These are phyloP conservation scores for Globisporangium alternatum DNA, from an alignment of 352 stramenopile genomes.

Conservation along the genomic window DNA sequence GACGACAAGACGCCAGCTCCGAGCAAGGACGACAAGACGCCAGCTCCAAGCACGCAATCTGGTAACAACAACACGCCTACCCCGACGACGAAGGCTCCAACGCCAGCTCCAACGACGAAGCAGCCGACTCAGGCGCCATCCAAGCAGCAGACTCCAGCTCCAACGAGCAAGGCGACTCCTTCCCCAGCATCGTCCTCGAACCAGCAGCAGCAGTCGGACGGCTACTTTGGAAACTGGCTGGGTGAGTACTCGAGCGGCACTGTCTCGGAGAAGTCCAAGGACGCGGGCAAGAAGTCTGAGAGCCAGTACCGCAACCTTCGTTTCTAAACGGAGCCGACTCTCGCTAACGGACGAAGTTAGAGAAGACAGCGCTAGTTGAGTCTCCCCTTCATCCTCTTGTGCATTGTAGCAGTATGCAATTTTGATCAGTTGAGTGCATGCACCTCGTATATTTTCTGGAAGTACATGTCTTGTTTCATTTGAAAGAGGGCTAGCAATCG, in stretches of 20 bases:
- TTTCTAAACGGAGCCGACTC: conserved; percentile 6
- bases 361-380: conserved; percentile 3
- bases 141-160: neutral
- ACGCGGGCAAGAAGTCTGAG: conserved; percentile 14
- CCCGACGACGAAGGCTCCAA: neutral
- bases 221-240: conserved; percentile 18
- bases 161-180: conserved; percentile 9
- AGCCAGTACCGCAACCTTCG: conserved; percentile 16
- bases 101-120: neutral
- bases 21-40: neutral
- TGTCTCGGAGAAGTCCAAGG: conserved; percentile 10
- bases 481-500: neutral
- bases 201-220: conserved; percentile 14
- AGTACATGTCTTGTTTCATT: conserved; percentile 13
- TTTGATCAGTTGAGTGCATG: conserved; percentile 10
- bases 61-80: neutral
- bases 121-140: neutral
- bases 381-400: conserved; percentile 1
- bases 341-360: conserved; percentile 18
- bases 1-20: conserved; percentile 6
- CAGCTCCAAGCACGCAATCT: neutral
- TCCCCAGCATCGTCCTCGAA: conserved; percentile 3
- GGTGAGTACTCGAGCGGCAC: conserved; percentile 13
- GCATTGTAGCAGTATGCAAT: conserved; percentile 4
- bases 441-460: conserved; percentile 7